A percentile compares a stretch with the other conserved stretches of the same genome.
These are phyloP conservation scores for Botrytis byssoidea DNA, from an alignment of 2,329 filamentous ascomycete species.

Conservation along the genomic window DNA sequence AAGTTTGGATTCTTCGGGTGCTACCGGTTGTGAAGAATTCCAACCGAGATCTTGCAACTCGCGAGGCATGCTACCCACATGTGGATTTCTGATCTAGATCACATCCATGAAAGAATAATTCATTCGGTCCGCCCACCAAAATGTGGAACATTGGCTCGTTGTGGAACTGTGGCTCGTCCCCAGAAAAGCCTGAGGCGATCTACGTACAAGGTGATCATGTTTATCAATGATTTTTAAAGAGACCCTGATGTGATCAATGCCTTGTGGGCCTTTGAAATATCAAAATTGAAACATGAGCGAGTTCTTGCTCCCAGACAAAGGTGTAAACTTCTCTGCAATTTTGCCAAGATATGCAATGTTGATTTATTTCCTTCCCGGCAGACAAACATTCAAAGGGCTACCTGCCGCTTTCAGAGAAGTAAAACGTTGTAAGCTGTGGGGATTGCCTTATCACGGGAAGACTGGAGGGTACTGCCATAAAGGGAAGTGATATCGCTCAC, in stretches of 20 bases:
- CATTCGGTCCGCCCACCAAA: constrained; percentile 6
- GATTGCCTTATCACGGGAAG: constrained; percentile 2
- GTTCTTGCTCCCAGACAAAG: neutral
- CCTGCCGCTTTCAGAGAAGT: constrained; percentile 12
- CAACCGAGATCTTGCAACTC: constrained; percentile 3
- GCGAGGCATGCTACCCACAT: neutral
- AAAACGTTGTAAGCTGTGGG: constrained; percentile 5
- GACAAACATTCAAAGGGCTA: neutral
- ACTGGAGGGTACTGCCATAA: neutral
- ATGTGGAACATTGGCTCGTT: neutral
- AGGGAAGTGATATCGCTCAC: neutral
- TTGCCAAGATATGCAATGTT: constrained; percentile 2
- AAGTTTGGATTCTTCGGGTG: no score
- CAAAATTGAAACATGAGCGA: neutral
- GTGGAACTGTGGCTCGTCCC: constrained; percentile 2
- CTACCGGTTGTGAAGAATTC: neutral
- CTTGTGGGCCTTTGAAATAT: neutral
- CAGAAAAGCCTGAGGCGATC: constrained; percentile 6
- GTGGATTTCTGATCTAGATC: constrained; percentile 6
- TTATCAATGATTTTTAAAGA: neutral
- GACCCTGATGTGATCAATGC: neutral
- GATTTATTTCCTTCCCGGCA: neutral
- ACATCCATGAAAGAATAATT: neutral
- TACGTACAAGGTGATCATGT: constrained; percentile 7
- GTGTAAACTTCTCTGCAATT: neutral